Base-by-base conservation (phyloP, 1,139 yeast genomes). In the Saccharomyces hybrid region DNA sequence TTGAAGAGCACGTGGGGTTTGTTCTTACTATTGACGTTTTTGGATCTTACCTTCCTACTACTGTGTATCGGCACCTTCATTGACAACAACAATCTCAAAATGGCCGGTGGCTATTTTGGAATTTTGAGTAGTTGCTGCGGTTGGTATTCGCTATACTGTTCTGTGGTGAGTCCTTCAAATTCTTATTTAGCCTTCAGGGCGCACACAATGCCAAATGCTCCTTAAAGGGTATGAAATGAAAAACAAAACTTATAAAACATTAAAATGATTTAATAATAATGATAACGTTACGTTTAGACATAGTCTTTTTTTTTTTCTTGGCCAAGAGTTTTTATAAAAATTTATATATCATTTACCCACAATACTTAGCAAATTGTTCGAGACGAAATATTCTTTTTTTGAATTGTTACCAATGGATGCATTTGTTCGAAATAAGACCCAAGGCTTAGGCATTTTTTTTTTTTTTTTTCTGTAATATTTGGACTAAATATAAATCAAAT, bases 51-150 rank as follows among this genome's bases (percentile, higher is more conserved):
- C 49, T 81, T 82, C 61, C 62, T 83, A 42, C 68, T 83, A 54
- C 75, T 86, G 63, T 77, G 83, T 14, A 78, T 79, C 54, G 88
- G 83, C 23, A 76, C 75, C 52, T 79, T 84, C 61, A 70, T 77
- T n/a, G 78, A 75, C 2, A 73, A 73, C 16, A 75, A 72, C 5
- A 73, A 73, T 16, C 73, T 77, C 5, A 73, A 75, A 49, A 80
- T 78, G 64, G 89, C 88, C n/a, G 91, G 88, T 57, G 93, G 91
- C 47, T 83, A 82, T 50, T 70, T 83, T 62, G 88, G 89, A 30
- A 72, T 84, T 38, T 66, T 84, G 49, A 78, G 86, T 16, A 80
- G 86, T 5, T 71, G 81, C 47, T 66, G 79, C 50, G 93, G 88
- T 4, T 83, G 84, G 75, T 84, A 78, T 67, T 72, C 73, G 51